These are phyloP conservation scores for Ogataea minuta DNA, from an alignment of 805 yeast genomes.

Conservation along the genomic window DNA sequence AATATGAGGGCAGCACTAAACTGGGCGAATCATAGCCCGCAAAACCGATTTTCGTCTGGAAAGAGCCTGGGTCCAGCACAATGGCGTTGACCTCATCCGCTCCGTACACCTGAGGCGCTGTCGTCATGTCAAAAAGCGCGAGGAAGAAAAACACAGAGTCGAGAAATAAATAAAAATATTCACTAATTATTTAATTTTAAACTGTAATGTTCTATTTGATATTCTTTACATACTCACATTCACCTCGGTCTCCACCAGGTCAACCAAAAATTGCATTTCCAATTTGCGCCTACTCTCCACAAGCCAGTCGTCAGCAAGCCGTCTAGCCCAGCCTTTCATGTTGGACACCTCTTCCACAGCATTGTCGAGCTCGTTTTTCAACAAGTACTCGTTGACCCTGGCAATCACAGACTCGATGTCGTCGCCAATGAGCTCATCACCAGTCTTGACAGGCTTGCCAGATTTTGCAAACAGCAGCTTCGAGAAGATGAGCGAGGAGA, in stretches of 20 bases:
- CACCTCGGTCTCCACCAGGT: constrained; percentile 64
- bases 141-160: background rate
- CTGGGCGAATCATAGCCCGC: constrained; percentile 92
- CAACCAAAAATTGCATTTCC: constrained; percentile 80
- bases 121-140: constrained; percentile 18
- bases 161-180: constrained; percentile 1
- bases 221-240: constrained; percentile 34
- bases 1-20: constrained; percentile 68
- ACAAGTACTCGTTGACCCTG: constrained; percentile 72
- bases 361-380: constrained; percentile 71
- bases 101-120: constrained; percentile 53
- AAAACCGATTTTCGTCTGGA: constrained; percentile 78
- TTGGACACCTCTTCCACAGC: constrained; percentile 92
- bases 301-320: constrained; percentile 89
- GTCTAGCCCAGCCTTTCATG: constrained; percentile 90
- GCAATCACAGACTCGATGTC: constrained; percentile 90
- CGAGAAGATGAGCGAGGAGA: constrained; percentile 76
- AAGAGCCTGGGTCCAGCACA: constrained; percentile 89
- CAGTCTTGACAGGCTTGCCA: constrained; percentile 57
- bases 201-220: constrained; percentile 1
- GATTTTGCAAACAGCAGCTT: constrained; percentile 70
- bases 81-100: constrained; percentile 89
- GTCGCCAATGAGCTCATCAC: constrained; percentile 47
- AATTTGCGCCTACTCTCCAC: constrained; percentile 83
- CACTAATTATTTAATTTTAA: background rate